Evolutionary conservation across 2,329 filamentous ascomycete species (phyloP), one percentile per base, ranked within the genome.

Genomic region (Trichoderma sp.): DNA sequence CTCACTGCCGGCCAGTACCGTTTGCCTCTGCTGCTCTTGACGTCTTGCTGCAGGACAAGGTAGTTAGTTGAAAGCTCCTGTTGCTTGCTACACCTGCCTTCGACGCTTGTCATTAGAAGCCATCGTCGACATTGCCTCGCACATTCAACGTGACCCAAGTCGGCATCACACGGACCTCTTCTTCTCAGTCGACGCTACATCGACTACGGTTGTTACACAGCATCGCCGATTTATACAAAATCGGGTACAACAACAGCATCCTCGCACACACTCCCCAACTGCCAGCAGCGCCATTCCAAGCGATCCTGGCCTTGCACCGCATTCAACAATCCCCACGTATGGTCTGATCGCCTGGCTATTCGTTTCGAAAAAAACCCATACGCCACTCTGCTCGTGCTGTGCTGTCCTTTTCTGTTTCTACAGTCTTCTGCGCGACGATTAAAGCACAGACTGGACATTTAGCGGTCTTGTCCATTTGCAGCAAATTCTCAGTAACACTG

Each of bases 261-360:
- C 52, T 70, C 40, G 53, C 68, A 47, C 63, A 66, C 33, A 8
- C 68, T 37, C 53, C 53, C 60, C 43, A 70, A 60, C 47, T 60
- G 62, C 68, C 63, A 68, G 64, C 58, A 70, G 64, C 53, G 52
- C 68, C 68, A 59, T 27, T 52, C 49, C 55, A 60, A 49, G 62
- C 58, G 64, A 68, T 58, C 64, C 57, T 58, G 58, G 35, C 59
- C 59, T 72, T 67, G 68, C 72, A 71, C 72, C 71, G 68, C 69
- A 74, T 74, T 73, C 73, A 59, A 72, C 70, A 74, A 72, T 58
- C 59, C 40, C 67, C 43, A 71, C 57, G n/a, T 37, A 65, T 40
- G 33, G n/a, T 58, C 64, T 52, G 49, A 40, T 57, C 29, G 37
- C 56, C 67, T 16, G 57, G 60, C 56, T 43, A 35, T 24, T 52